Conservation (phyloP, 768 basidiomycete species). For the Tricholoma bakamatsutake region DNA sequence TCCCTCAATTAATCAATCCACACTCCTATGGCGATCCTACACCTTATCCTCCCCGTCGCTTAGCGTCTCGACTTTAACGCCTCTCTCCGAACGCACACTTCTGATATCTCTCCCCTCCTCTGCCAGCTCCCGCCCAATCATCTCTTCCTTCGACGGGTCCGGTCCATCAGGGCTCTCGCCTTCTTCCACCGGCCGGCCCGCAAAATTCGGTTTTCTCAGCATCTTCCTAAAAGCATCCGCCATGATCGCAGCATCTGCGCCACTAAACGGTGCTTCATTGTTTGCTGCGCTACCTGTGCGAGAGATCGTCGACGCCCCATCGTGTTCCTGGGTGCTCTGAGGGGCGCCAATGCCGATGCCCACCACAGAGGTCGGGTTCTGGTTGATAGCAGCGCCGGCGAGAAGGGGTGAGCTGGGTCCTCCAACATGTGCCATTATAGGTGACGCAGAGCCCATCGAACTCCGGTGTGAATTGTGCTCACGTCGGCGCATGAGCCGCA, state of each 20-base stretch:
- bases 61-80: constrained; percentile 70
- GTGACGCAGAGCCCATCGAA: constrained; percentile 74
- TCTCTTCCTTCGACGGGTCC: constrained; percentile 36
- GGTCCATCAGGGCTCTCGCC: constrained; percentile 58
- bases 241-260: constrained; percentile 87
- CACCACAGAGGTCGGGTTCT: constrained; percentile 26
- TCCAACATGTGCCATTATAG: constrained; percentile 71
- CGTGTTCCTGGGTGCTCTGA: constrained; percentile 47
- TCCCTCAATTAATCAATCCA: constrained; percentile 5
- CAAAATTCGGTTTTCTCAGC: constrained; percentile 85
- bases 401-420: constrained; percentile 25
- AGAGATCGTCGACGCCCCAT: constrained; percentile 72
- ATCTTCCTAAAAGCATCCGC: constrained; percentile 89
- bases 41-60: constrained; percentile 47
- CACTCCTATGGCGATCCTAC: constrained; percentile 36
- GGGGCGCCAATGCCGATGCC: constrained; percentile 21
- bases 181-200: constrained; percentile 63
- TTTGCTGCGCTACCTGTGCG: constrained; percentile 54
- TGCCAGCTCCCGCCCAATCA: constrained; percentile 71
- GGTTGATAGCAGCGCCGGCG: constrained; percentile 22
- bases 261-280: constrained; percentile 66
- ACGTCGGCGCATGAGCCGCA: constrained; percentile 56
- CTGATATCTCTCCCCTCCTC: constrained; percentile 88
- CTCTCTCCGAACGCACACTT: constrained; percentile 76
- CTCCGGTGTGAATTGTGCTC: constrained; percentile 51